Base-by-base conservation (phyloP, 208 protist species). In the Leishmania martiniquensis region DNA sequence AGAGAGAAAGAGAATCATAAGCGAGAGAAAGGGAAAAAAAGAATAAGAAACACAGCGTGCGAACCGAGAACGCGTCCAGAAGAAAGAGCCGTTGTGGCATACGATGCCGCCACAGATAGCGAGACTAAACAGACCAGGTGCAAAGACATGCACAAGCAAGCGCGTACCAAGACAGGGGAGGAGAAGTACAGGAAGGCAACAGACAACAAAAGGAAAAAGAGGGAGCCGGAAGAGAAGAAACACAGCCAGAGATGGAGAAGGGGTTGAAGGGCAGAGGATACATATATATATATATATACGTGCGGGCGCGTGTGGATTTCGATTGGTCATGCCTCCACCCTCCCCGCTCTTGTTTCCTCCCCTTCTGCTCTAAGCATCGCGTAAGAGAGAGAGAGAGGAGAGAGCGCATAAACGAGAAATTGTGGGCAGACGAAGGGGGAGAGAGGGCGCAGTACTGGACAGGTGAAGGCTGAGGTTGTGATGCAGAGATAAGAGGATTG, bases 21-120 rank as follows among this genome's bases (percentile, higher is more conserved):
- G 20, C 25, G 47, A n/a, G 49, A 49, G 25, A 69, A 81, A 70
- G 37, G 39, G 52, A 81, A 44, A 2, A 57, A 75, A 81, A 70
- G 34, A 65, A 72, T 63, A 65, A 54, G 17, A 70, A 55, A 55
- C 7, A 62, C 60, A 17, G 67, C 55, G 57, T 37, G 57, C 57
- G 29, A 32, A 62, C 34, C 57, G 29, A 32, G 29, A 62, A 15
- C 29, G 57, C 29, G 57, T 62, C 57, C 29, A 13, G 57, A 17
- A 52, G 20, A 17, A 17, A 73, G 65, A 65, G 39, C 25, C 17
- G 22, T 42, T 34, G 62, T 60, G 42, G 20, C n/a, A 5, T 32
- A 25, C 73, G 2, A n/a, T 52, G n/a, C 37, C 39, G 37, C 7
- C 34, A 72, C 37, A 63, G 25, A 51, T 10, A 62, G 54, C 47